Evolutionary conservation across 257 asterid species (phyloP).

Genomic region (Nicotiana benthamiana): DNA sequence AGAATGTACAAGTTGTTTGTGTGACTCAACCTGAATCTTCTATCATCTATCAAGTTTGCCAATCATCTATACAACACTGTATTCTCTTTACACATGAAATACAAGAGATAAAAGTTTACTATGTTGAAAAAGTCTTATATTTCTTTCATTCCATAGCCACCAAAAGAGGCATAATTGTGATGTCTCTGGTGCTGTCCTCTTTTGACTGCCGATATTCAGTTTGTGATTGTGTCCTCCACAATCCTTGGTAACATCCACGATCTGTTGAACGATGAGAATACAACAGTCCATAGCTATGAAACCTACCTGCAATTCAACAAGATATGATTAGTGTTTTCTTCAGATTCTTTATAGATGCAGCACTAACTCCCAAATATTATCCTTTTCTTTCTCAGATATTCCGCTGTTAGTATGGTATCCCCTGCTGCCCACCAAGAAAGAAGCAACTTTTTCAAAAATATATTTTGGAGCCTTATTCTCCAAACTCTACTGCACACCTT

Average conservation of each 20-base stretch:
- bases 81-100: not conserved
- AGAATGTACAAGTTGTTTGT: not conserved
- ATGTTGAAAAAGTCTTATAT: not conserved
- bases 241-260: not conserved
- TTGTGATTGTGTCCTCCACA: not conserved
- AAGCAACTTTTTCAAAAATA: not conserved
- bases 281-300: not conserved
- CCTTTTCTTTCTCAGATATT: not conserved
- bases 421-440: not conserved
- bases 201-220: not conserved
- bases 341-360: no score
- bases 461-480: not conserved
- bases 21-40: not conserved
- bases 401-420: not conserved
- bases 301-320: no score
- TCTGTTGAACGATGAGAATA: not conserved
- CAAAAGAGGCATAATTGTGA: not conserved
- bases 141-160: not conserved
- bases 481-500: not conserved
- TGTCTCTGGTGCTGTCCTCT: not conserved
- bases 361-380: not conserved
- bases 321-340: no score
- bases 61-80: not conserved
- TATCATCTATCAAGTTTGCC: not conserved
- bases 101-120: not conserved